These are phyloP conservation scores for Zanthoxylum bungeanum DNA, from an alignment of 345 rosid species.

Conservation along the genomic window DNA sequence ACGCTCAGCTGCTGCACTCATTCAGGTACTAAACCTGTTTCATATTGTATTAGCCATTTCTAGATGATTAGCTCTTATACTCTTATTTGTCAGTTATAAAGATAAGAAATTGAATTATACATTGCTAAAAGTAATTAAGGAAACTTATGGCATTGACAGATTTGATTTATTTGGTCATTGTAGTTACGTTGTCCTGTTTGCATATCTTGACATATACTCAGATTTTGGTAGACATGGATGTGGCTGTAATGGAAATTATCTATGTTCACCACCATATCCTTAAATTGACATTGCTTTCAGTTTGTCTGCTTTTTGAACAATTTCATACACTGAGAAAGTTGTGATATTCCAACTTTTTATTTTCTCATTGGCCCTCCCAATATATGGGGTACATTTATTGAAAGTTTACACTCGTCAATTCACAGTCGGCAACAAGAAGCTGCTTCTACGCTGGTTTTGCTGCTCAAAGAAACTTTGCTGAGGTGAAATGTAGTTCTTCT, in stretches of 20 bases:
- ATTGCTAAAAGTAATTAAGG: background rate
- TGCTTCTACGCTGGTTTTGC: conserved; percentile 99
- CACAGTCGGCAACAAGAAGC: conserved; percentile 90
- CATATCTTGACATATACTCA: background rate
- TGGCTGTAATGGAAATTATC: background rate
- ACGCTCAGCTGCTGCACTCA: conserved; percentile 89
- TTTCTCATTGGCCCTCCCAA: conserved; percentile 1
- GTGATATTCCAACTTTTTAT: background rate
- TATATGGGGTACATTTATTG: conserved; percentile 13
- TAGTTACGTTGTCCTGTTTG: background rate
- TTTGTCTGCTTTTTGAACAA: conserved; percentile 1
- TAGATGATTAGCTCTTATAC: background rate
- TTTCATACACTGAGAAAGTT: background rate
- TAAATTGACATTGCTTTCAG: background rate
- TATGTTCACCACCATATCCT: background rate
- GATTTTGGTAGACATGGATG: background rate
- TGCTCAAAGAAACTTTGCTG: conserved; percentile 97
- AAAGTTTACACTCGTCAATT: conserved; percentile 17
- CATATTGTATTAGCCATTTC: background rate
- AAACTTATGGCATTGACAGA: background rate
- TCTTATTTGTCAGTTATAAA: background rate
- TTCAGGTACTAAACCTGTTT: conserved; percentile 77
- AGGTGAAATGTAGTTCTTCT: conserved; percentile 45
- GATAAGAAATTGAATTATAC: background rate
- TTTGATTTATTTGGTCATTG: no score